A percentile compares a stretch with the other conserved stretches of the same genome.
Conservation (phyloP, 371 early-diverging fungal genomes). For the Apophysomyces ossiformis region DNA sequence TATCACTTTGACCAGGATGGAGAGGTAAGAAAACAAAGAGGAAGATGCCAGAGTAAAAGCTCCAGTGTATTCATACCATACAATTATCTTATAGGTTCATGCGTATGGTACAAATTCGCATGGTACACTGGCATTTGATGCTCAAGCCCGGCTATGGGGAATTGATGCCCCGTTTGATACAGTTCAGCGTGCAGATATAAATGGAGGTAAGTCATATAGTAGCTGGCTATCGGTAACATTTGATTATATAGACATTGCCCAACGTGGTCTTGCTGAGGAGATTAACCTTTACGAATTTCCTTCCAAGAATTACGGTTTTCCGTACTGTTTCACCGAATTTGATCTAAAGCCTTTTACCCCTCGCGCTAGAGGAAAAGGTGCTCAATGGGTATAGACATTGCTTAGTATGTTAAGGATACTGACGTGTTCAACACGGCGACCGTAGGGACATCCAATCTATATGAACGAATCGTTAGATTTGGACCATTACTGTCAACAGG, state of each 20-base stretch:
- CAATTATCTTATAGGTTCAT: conserved; percentile 20
- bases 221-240: not conserved
- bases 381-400: conserved; percentile 32
- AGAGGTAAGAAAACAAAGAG: conserved; percentile 16
- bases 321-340: conserved; percentile 48
- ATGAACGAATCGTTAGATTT: conserved; percentile 36
- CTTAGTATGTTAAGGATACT: not conserved
- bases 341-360: conserved; percentile 26
- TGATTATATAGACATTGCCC: conserved; percentile 22
- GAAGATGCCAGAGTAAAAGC: not conserved
- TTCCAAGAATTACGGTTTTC: conserved; percentile 39
- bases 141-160: conserved; percentile 52
- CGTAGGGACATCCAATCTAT: conserved; percentile 39
- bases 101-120: conserved; percentile 42
- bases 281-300: conserved; percentile 43
- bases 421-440: not conserved
- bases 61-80: not conserved
- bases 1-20: conserved; percentile 46
- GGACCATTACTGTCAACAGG: conserved; percentile 38
- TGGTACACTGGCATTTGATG: conserved; percentile 48
- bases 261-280: conserved; percentile 41
- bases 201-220: conserved; percentile 13
- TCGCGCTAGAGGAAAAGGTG: conserved; percentile 30
- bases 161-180: conserved; percentile 32
- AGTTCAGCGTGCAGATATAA: conserved; percentile 26